Percentiles rank a stretch among this genome's conserved stretches.
Evolutionary conservation across 2,329 filamentous ascomycete species (phyloP).

Genomic region (Neonectria neomacrospora): DNA sequence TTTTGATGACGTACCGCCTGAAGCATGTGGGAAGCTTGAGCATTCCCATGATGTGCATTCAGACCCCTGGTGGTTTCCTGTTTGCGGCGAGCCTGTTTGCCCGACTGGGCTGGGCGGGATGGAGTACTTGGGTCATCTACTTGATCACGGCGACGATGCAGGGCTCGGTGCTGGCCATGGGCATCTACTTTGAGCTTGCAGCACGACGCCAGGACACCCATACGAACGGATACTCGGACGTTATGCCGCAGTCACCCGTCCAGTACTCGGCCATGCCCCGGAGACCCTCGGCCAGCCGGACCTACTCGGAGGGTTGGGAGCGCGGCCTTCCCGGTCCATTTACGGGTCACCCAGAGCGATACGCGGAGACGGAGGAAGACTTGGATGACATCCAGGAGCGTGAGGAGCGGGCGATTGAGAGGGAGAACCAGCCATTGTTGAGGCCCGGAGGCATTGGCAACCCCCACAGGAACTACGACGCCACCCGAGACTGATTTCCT

Average conservation of each 20-base stretch:
- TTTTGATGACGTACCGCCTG: slow-evolving; percentile 87
- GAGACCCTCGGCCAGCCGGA: slow-evolving; percentile 54
- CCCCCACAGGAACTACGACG: slow-evolving; percentile 54
- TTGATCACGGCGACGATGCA: slow-evolving; percentile 88
- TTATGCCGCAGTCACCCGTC: slow-evolving; percentile 44
- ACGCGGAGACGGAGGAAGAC: slow-evolving; percentile 63
- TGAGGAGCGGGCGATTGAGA: slow-evolving; percentile 61
- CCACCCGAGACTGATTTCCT: slow-evolving; percentile 39
- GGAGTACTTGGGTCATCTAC: slow-evolving; percentile 96
- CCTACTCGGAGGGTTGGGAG: slow-evolving; percentile 63
- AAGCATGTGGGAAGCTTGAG: slow-evolving; percentile 91
- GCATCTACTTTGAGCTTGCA: slow-evolving; percentile 77
- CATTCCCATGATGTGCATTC: slow-evolving; percentile 98
- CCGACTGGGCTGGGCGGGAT: slow-evolving; percentile 82
- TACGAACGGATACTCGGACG: slow-evolving; percentile 37
- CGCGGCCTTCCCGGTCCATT: slow-evolving; percentile 62
- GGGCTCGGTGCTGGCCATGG: slow-evolving; percentile 82
- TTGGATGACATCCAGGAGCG: slow-evolving; percentile 61
- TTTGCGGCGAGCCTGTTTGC: slow-evolving; percentile 87
- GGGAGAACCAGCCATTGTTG: slow-evolving; percentile 63
- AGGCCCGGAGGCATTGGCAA: slow-evolving; percentile 62
- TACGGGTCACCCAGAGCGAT: slow-evolving; percentile 63
- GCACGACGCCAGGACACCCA: slow-evolving; percentile 49
- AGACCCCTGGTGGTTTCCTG: slow-evolving; percentile 91
- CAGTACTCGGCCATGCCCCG: slow-evolving; percentile 44